A percentile compares a stretch with the other conserved stretches of the same genome.
phyloP scores from a whole-genome alignment of 2,329 filamentous ascomycete genomes.

The Colletotrichum gloeosporioides region DNA sequence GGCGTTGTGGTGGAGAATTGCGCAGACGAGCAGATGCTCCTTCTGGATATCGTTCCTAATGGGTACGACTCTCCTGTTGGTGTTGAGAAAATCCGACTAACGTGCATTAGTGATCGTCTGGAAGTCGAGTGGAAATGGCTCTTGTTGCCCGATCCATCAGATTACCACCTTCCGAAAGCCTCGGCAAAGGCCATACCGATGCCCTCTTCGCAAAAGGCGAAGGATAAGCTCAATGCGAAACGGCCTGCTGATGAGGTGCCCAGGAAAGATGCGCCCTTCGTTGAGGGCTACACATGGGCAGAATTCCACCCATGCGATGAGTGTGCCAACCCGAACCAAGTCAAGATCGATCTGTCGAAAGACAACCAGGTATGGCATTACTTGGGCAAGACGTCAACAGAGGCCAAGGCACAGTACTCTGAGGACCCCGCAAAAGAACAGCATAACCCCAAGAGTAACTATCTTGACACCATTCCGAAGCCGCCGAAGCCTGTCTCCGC shows the following conservation, averaged over 20 bases:
- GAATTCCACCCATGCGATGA: conserved; percentile 76
- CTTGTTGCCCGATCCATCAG: conserved; percentile 72
- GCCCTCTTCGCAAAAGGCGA: conserved; percentile 66
- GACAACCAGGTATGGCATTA: conserved; percentile 87
- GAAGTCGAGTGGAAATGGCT: conserved; percentile 89
- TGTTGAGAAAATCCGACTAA: conserved; percentile 41
- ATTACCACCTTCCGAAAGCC: conserved; percentile 76
- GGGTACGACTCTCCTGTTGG: conserved; percentile 61
- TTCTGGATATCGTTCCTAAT: conserved; percentile 84
- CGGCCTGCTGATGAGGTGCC: conserved; percentile 66
- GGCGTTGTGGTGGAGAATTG: conserved; percentile 87
- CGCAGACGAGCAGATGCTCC: conserved; percentile 72
- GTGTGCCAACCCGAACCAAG: conserved; percentile 60
- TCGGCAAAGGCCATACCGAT: conserved; percentile 75
- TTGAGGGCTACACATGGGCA: conserved; percentile 74
- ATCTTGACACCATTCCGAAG: conserved; percentile 72
- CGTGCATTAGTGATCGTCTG: conserved; percentile 65
- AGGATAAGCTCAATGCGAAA: conserved; percentile 72
- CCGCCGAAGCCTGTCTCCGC: conserved; percentile 43
- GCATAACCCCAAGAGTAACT: conserved; percentile 74
- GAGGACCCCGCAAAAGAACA: conserved; percentile 68
- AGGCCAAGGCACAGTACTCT: conserved; percentile 90
- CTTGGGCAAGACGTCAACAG: conserved; percentile 83
- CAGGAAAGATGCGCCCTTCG: conserved; percentile 69
- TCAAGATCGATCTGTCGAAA: conserved; percentile 73